Conservation (phyloP, 805 yeast genomes). For the Teunomyces tritomae region DNA sequence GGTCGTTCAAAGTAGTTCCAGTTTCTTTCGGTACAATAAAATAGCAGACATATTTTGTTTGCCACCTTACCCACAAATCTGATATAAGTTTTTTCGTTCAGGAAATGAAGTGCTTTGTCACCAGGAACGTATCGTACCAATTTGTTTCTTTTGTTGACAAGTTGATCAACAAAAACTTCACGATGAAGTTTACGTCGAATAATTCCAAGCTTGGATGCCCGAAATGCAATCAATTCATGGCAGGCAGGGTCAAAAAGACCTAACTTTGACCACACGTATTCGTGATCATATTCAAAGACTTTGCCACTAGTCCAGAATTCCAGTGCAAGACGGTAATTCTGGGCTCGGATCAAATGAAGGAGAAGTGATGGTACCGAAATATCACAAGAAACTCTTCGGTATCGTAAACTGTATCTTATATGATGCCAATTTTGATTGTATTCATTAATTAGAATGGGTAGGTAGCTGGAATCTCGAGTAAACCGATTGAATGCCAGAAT, state of each 20-base stretch:
- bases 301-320: background rate
- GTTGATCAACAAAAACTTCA: background rate
- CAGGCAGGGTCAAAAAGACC: background rate
- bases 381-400: background rate
- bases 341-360: constrained; percentile 2
- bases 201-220: background rate
- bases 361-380: background rate
- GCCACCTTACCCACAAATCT: background rate
- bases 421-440: background rate
- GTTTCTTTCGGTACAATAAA: background rate
- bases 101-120: background rate
- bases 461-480: background rate
- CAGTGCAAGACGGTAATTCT: background rate
- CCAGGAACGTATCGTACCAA: background rate
- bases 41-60: constrained; percentile 1
- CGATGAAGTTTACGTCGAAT: background rate
- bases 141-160: background rate
- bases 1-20: background rate
- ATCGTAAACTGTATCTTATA: background rate
- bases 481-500: background rate
- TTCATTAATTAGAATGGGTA: background rate
- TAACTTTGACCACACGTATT: constrained; percentile 1
- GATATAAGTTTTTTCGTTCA: background rate
- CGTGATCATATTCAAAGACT: background rate
- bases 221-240: background rate